Evolutionary conservation across 306 rosid species (phyloP), one percentile per base, ranked within the genome.

Genomic region (Trichosanthes cucumerina): DNA sequence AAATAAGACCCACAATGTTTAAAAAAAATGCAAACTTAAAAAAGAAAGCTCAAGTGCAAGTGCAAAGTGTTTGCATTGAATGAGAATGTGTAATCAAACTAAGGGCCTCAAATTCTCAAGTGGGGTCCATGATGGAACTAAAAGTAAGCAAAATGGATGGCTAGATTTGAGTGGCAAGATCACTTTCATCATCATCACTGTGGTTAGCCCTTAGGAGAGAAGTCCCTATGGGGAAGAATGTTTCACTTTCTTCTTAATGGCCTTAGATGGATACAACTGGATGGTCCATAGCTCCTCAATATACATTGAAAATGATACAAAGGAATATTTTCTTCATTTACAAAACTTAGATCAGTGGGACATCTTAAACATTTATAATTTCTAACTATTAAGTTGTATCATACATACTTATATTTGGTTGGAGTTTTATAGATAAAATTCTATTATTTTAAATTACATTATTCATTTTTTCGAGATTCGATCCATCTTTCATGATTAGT

Each of bases 161-260:
- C 79, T 52, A 28, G 80, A 85, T 83, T 85, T 81, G 58, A 38
- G 57, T 81, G 65, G 79, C 57, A 23, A 80, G 16, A 82, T 87
- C 88, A 43, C 79, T 83, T 85, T 86, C 89, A 75, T 79, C 33
- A 56, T 82, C 85, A 79, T 83, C 86, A 82, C 81, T 82, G 73
- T 86, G 65, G 65, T 36, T 54, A 79, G 70, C 79, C 83, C 76
- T 59, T 80, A 24, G 33, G 41, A 47, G 28, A 52, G 84, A 86
- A 88, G 86, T 90, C 81, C 82, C 76, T 54, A 59, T 75, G 52
- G 52, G 18, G 52, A 86, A 87, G 91, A 90, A 90, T 88, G 92
- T 90, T 87, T 91, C 92, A 78, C 87, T 93, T 86, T 85, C 89
- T 78, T 84, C 87, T 79, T 87, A 86, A 90, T 88, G 87, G 79